Evolutionary conservation across 345 rosid genomes (phyloP).

Genomic region (Moricandia arvensis): DNA sequence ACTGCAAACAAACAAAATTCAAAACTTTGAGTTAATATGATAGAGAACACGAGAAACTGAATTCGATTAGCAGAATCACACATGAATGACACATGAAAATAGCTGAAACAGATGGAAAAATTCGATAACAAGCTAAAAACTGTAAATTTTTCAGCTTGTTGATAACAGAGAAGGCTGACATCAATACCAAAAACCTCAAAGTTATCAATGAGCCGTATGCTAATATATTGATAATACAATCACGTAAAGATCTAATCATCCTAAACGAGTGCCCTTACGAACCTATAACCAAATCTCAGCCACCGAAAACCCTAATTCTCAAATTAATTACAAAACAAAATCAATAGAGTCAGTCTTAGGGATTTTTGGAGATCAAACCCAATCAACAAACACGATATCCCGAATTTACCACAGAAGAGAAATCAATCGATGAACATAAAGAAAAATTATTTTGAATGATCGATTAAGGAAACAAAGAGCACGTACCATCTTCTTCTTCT

Average conservation of each 20-base stretch:
- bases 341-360: background rate
- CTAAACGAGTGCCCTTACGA: background rate
- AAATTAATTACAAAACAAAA: background rate
- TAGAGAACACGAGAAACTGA: no score
- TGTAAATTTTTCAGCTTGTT: background rate
- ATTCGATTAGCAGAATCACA: background rate
- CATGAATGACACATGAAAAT: background rate
- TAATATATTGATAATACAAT: background rate
- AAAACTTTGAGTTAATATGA: no score
- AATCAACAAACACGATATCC: slow-evolving; percentile 8
- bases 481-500: slow-evolving; percentile 31
- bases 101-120: background rate
- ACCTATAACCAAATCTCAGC: slow-evolving; percentile 15
- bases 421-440: slow-evolving; percentile 1
- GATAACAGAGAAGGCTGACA: background rate
- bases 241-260: background rate
- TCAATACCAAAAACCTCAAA: background rate
- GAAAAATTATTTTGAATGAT: background rate
- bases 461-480: background rate
- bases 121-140: slow-evolving; percentile 11
- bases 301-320: slow-evolving; percentile 1
- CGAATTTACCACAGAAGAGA: background rate
- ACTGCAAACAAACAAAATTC: slow-evolving; percentile 44
- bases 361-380: background rate
- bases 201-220: background rate